These are phyloP conservation scores for Rhodotorula sp. DNA, from an alignment of 1,284 basidiomycete genomes.

Conservation along the genomic window DNA sequence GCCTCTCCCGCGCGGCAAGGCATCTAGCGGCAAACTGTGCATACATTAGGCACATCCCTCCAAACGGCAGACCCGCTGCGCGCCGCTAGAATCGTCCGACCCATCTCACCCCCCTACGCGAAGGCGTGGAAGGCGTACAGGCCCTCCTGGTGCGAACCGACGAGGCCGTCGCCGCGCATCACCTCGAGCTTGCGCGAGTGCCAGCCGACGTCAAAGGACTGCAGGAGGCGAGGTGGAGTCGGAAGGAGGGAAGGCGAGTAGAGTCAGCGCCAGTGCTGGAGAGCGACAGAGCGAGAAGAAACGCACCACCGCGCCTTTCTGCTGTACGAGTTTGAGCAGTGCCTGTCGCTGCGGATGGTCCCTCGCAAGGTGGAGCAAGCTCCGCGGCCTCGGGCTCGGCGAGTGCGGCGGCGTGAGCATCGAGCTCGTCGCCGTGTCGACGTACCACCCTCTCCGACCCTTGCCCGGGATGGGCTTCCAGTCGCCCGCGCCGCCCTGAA, in stretches of 20 bases:
- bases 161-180: slow-evolving; percentile 35
- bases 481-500: slow-evolving; percentile 71
- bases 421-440: slow-evolving; percentile 34
- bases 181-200: slow-evolving; percentile 98
- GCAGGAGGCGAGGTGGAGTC: neutral
- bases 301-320: neutral
- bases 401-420: slow-evolving; percentile 5
- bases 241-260: too few relatives aligned
- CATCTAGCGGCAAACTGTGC: too few relatives aligned
- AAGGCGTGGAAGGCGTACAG: slow-evolving; percentile 35
- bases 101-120: neutral
- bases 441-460: slow-evolving; percentile 78
- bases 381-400: slow-evolving; percentile 56
- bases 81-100: too few relatives aligned
- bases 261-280: neutral
- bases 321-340: slow-evolving; percentile 58
- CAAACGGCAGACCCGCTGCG: too few relatives aligned
- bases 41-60: too few relatives aligned
- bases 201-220: slow-evolving; percentile 70
- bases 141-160: slow-evolving; percentile 31
- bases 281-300: neutral
- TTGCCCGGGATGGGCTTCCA: slow-evolving; percentile 90
- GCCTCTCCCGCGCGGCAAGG: too few relatives aligned
- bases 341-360: slow-evolving; percentile 66
- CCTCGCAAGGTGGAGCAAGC: slow-evolving; percentile 65